Evolutionary conservation across 31 red algal species (phyloP).

Genomic region (Asparagopsis taxiformis): DNA sequence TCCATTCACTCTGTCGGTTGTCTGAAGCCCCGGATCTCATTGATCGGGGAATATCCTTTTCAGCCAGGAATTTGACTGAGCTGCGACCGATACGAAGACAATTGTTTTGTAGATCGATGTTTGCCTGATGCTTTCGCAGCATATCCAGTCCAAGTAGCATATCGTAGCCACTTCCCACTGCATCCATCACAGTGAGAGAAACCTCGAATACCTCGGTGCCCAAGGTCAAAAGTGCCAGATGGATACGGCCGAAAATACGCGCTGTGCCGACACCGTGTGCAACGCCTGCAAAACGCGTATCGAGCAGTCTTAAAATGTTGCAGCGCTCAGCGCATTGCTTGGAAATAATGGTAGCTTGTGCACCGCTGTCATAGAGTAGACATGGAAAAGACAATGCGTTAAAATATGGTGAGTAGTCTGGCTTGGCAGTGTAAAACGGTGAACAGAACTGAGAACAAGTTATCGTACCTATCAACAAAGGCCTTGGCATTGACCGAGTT

Average conservation of each 20-base stretch:
- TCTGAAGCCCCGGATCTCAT: slow-evolving; percentile 7
- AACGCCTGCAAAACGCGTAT: slow-evolving; percentile 81
- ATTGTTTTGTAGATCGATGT: slow-evolving; percentile 68
- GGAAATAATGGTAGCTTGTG: slow-evolving; percentile 91
- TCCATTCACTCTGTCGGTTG: background rate
- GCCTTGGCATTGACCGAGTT: slow-evolving; percentile 61
- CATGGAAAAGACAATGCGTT: no score
- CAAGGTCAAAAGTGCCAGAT: slow-evolving; percentile 76
- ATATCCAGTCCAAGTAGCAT: slow-evolving; percentile 95
- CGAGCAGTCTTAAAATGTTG: slow-evolving; percentile 70
- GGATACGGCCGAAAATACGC: slow-evolving; percentile 77
- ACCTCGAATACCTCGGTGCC: slow-evolving; percentile 59
- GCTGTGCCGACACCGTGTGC: slow-evolving; percentile 90
- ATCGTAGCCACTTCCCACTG: slow-evolving; percentile 61
- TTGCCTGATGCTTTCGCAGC: slow-evolving; percentile 78
- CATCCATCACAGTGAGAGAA: slow-evolving; percentile 88
- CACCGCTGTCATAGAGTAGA: slow-evolving; percentile 54
- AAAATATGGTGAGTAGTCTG: no score
- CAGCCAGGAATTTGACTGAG: slow-evolving; percentile 67
- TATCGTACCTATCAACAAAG: slow-evolving; percentile 78
- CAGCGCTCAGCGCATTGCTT: slow-evolving; percentile 75
- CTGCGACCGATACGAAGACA: slow-evolving; percentile 58
- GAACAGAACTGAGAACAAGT: no score
- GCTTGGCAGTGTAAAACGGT: no score
- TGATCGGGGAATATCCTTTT: slow-evolving; percentile 66